phyloP scores from a whole-genome alignment of 2,329 filamentous ascomycete species.

The Aspergillus flavus region DNA sequence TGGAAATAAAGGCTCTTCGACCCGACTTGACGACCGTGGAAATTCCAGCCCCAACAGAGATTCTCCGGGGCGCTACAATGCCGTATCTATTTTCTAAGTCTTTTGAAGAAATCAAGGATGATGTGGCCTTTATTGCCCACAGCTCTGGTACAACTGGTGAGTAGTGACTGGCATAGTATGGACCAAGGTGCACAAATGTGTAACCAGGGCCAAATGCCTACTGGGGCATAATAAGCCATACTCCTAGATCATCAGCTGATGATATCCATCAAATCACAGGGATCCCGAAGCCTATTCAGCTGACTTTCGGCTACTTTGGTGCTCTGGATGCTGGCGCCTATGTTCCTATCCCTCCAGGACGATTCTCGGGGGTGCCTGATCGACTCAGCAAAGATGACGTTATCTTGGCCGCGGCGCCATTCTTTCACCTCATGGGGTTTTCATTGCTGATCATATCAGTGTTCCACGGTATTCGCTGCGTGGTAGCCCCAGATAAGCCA shows the following conservation, averaged over 20 bases:
- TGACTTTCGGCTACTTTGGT: slow-evolving; percentile 24
- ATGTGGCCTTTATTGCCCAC: slow-evolving; percentile 31
- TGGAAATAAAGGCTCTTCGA: slow-evolving; percentile 17
- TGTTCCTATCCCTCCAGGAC: slow-evolving; percentile 10
- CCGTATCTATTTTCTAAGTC: slow-evolving; percentile 18
- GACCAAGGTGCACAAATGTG: neutral
- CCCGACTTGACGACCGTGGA: slow-evolving; percentile 14
- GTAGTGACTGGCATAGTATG: neutral
- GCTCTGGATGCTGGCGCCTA: slow-evolving; percentile 9
- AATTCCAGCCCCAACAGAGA: slow-evolving; percentile 5
- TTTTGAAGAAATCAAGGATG: slow-evolving; percentile 25
- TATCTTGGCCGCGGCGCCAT: slow-evolving; percentile 19
- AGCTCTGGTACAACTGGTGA: slow-evolving; percentile 40
- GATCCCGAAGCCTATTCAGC: slow-evolving; percentile 23
- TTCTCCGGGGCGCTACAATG: neutral
- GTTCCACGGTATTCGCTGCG: slow-evolving; percentile 14
- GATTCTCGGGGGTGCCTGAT: slow-evolving; percentile 8
- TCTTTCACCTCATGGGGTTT: slow-evolving; percentile 26
- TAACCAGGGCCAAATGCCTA: neutral
- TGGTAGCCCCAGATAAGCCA: slow-evolving; percentile 22
- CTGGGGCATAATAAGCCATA: neutral
- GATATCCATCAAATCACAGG: slow-evolving; percentile 10
- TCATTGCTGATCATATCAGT: slow-evolving; percentile 13
- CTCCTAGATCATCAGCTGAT: neutral
- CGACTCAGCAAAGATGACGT: slow-evolving; percentile 9